phyloP scores from a whole-genome alignment of 805 yeast genomes.

The Kodamaea restingae region DNA sequence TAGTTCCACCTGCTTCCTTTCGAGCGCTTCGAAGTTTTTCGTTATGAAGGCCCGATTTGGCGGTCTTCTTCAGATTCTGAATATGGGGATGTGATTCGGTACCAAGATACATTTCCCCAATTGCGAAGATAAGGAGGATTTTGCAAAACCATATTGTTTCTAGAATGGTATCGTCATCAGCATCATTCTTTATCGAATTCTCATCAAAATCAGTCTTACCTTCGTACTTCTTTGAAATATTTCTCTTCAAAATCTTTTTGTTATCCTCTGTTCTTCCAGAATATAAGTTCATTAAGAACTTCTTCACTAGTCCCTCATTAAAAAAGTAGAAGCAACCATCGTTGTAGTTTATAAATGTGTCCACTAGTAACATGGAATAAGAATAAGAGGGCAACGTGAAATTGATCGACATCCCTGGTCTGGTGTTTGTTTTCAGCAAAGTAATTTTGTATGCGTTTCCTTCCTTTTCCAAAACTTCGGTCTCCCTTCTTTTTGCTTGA shows the following conservation, averaged over 20 bases:
- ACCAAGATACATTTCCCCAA: constrained; percentile 80
- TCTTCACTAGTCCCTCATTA: constrained; percentile 75
- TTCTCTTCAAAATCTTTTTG: constrained; percentile 34
- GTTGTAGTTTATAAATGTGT: constrained; percentile 71
- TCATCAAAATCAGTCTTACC: constrained; percentile 31
- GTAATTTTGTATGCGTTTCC: constrained; percentile 74
- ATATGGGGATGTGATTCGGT: constrained; percentile 65
- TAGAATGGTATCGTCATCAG: constrained; percentile 53
- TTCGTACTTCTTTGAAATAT: constrained; percentile 17
- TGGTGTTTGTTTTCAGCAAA: constrained; percentile 61
- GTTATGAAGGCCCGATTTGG: constrained; percentile 5
- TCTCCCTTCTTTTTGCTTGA: constrained; percentile 35
- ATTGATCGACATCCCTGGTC: constrained; percentile 66
- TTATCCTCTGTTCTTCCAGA: constrained; percentile 44
- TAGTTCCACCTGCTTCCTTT: constrained; percentile 23
- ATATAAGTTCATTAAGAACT: constrained; percentile 59
- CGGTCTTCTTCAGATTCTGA: constrained; percentile 27
- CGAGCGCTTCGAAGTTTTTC: constrained; percentile 5
- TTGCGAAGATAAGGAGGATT: constrained; percentile 65
- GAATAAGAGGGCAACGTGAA: constrained; percentile 73
- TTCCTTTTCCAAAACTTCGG: constrained; percentile 62
- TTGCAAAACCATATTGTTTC: constrained; percentile 83
- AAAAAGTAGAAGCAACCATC: constrained; percentile 84
- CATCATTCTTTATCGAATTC: constrained; percentile 39
- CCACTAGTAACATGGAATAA: constrained; percentile 70